Percentiles rank a stretch among this genome's conserved stretches.
phyloP scores from a whole-genome alignment of 139 green algal species.

The Coelastrella sp. region DNA sequence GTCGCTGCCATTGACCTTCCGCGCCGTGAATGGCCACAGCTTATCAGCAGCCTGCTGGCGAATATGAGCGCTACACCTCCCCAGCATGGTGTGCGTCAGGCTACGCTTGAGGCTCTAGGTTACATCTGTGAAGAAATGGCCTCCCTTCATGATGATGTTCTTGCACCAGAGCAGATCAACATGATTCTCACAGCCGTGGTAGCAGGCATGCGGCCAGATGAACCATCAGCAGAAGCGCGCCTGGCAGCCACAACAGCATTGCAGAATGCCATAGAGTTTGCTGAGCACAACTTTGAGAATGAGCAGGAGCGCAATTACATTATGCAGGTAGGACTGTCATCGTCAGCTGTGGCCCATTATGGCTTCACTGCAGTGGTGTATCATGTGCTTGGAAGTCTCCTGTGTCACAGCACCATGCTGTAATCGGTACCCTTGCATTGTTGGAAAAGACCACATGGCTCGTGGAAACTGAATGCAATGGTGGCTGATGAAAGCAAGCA shows the following conservation, averaged over 20 bases:
- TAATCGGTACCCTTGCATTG: no score
- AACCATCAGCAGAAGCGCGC: constrained; percentile 83
- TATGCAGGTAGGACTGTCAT: constrained; percentile 93
- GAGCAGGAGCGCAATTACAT: constrained; percentile 95
- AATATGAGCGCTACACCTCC: constrained; percentile 72
- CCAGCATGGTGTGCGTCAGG: constrained; percentile 64
- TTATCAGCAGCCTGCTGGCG: constrained; percentile 81
- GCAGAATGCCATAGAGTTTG: constrained; percentile 96
- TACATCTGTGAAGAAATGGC: constrained; percentile 97
- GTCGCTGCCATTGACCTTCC: constrained; percentile 95
- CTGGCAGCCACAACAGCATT: constrained; percentile 92
- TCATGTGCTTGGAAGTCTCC: no score
- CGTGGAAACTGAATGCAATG: no score
- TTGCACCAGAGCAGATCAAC: constrained; percentile 93
- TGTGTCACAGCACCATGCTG: no score
- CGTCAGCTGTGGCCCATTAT: no score
- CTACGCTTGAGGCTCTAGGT: constrained; percentile 92
- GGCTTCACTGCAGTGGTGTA: no score
- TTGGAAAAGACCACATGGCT: no score
- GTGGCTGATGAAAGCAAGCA: no score
- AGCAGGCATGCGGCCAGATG: constrained; percentile 87
- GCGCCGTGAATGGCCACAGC: constrained; percentile 82
- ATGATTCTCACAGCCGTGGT: constrained; percentile 96
- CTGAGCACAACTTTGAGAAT: constrained; percentile 95
- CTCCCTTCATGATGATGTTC: constrained; percentile 79